phyloP scores from a whole-genome alignment of 192 early-diverging fungal species.

The Mortierella alpina region DNA sequence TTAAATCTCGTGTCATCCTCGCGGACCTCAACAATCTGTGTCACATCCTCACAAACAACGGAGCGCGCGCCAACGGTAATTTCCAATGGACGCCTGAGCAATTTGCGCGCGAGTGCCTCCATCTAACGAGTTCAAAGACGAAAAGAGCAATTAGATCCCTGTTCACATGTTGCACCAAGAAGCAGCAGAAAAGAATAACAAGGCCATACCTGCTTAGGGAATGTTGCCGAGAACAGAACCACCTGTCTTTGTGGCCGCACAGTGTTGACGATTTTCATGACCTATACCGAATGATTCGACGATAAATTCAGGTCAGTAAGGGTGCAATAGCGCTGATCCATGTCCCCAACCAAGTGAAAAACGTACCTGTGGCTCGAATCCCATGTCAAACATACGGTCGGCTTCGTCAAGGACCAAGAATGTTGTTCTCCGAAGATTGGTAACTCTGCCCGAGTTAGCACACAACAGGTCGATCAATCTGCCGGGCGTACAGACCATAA shows the following conservation, averaged over 20 bases:
- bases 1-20: slow-evolving; percentile 88
- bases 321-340: neutral
- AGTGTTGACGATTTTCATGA: slow-evolving; percentile 95
- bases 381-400: slow-evolving; percentile 99
- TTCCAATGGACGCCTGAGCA: slow-evolving; percentile 89
- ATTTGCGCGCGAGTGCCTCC: slow-evolving; percentile 94
- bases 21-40: slow-evolving; percentile 90
- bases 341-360: too few relatives aligned
- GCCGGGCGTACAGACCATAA: slow-evolving; percentile 93
- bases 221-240: slow-evolving; percentile 94
- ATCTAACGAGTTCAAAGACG: slow-evolving; percentile 60
- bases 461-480: slow-evolving; percentile 89
- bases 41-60: slow-evolving; percentile 88
- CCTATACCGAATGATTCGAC: slow-evolving; percentile 48
- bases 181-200: neutral
- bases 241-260: slow-evolving; percentile 90
- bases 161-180: neutral
- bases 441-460: slow-evolving; percentile 89
- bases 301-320: neutral
- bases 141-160: neutral
- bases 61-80: slow-evolving; percentile 95
- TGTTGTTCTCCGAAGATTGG: slow-evolving; percentile 88
- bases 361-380: slow-evolving; percentile 91
- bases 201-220: slow-evolving; percentile 79
- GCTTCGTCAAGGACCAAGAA: slow-evolving; percentile 98